A percentile compares a stretch with the other conserved stretches of the same genome.
These are phyloP conservation scores for Chrysosporium queenslandicum DNA, from an alignment of 2,329 filamentous ascomycete species.

Conservation along the genomic window DNA sequence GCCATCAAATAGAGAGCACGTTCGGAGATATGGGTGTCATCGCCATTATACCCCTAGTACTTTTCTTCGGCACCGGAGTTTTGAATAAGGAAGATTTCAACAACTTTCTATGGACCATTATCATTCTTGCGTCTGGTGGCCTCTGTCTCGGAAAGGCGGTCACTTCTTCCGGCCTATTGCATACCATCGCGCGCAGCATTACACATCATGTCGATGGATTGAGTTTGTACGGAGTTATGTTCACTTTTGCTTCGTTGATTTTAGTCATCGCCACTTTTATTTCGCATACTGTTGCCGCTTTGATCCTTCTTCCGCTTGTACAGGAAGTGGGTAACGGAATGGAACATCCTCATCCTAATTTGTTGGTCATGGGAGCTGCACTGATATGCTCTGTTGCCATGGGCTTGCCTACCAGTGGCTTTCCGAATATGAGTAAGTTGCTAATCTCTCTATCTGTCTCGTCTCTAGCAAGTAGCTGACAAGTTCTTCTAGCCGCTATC, in stretches of 20 bases:
- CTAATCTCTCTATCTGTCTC: conserved; percentile 10
- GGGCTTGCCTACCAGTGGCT: conserved; percentile 89
- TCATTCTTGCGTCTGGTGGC: conserved; percentile 91
- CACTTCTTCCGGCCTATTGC: conserved; percentile 80
- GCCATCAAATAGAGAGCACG: conserved; percentile 71
- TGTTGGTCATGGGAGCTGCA: conserved; percentile 89
- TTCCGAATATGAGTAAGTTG: conserved; percentile 97
- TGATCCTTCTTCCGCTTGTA: conserved; percentile 89
- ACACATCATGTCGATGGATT: conserved; percentile 63
- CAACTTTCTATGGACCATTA: conserved; percentile 99
- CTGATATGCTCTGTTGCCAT: conserved; percentile 98
- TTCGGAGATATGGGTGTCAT: conserved; percentile 99
- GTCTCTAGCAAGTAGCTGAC: conserved; percentile 3
- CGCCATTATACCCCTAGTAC: conserved; percentile 85
- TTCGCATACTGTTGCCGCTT: conserved; percentile 87
- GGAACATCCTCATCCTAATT: conserved; percentile 82
- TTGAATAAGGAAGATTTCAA: conserved; percentile 99
- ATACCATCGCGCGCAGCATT: conserved; percentile 73
- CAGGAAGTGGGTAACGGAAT: conserved; percentile 74
- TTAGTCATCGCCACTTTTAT: conserved; percentile 95
- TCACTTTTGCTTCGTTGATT: conserved; percentile 76
- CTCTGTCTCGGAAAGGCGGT: conserved; percentile 89
- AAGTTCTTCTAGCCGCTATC: conserved; percentile 60
- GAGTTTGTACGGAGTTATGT: conserved; percentile 72
- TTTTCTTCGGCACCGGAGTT: conserved; percentile 95